Evolutionary conservation across 306 rosid species (phyloP), one percentile per base, ranked within the genome.

Genomic region (Potentilla sterilis): DNA sequence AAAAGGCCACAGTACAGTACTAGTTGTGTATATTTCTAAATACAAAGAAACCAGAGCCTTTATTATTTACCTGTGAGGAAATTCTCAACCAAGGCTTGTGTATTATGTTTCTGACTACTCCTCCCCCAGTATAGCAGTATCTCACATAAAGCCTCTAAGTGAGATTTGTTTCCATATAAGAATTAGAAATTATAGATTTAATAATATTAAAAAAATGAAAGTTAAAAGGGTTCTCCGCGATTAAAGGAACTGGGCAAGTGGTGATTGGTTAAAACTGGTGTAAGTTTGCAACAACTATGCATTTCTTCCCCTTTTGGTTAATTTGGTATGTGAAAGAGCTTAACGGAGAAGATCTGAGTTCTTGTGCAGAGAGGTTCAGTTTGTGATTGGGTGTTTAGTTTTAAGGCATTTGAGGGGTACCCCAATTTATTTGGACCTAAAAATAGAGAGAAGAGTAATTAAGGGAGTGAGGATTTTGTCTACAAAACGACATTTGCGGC

Each of bases 371-470:
- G 70, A 41, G 71, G 49, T 22, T 54, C 66, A 73, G 54, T 40
- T 61, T 74, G 77, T 61, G 44, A 61, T 74, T 44, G 59, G 59
- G 77, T 21, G 58, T 61, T 59, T 7, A 34, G 58, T 73, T 73
- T 54, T 6, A 16, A 41, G 77, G n/a, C 10, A 24, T 41, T 14
- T 7, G 46, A 18, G 46, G 44, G 66, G 69, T 8, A 28, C 19
- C 67, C 41, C 41, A 54, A 72, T 12, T 38, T 52, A n/a, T 19
- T 73, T 41, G 69, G 32, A 58, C 49, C 68, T 74, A 61, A 74
- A 74, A 74, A 44, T 61, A 74, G 77, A 43, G 37, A 0, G n/a
- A 1, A 72, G 38, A 54, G 51, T 55, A 28, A 55, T 69, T 35
- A 7, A 7, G 74, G 54, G 44, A 24, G 48, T 13, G 54, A 21